Evolutionary conservation across 345 rosid species (phyloP), one percentile per base, ranked within the genome.

Genomic region (Cardiospermum halicacabum): DNA sequence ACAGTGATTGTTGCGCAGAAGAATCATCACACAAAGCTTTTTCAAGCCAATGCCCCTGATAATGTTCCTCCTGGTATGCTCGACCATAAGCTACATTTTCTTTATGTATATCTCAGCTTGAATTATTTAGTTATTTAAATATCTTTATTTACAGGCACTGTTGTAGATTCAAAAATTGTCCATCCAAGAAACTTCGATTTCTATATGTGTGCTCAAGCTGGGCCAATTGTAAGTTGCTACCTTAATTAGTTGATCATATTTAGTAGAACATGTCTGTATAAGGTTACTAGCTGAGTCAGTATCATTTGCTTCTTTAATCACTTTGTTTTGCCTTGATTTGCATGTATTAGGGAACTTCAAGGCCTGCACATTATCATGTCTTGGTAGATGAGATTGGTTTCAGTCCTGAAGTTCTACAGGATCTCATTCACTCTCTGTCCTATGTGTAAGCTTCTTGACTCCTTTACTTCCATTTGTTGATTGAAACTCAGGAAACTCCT

Each of bases 281-380:
- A n/a, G n/a, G n/a, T n/a, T n/a, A n/a, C n/a, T n/a, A n/a, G n/a
- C n/a, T n/a, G n/a, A n/a, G n/a, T n/a, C n/a, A 54, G 28, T 25
- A 9, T 11, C 3, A 34, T 26, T 50, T 51, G 22, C 28, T 43
- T 21, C 59, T 43, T n/a, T n/a, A n/a, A n/a, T n/a, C n/a, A n/a
- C n/a, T n/a, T n/a, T n/a, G n/a, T n/a, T n/a, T n/a, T n/a, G n/a
- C n/a, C n/a, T n/a, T n/a, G n/a, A n/a, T n/a, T n/a, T n/a, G n/a
- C n/a, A n/a, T n/a, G 7, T 47, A 26, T 65, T 60, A 86, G 97
- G 96, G 96, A 66, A 93, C 97, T 57, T 88, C 97, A 68, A 80
- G 96, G 82, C 97, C 97, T 0, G 85, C 94, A 10, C 98, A 93
- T 68, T 93, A 93, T 65, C 91, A 86, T 53, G 94, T 88, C 16